Percentiles rank a stretch among this genome's conserved stretches.
These are phyloP conservation scores for Stachybotrys chartarum DNA, from an alignment of 2,329 filamentous ascomycete genomes.

Conservation along the genomic window DNA sequence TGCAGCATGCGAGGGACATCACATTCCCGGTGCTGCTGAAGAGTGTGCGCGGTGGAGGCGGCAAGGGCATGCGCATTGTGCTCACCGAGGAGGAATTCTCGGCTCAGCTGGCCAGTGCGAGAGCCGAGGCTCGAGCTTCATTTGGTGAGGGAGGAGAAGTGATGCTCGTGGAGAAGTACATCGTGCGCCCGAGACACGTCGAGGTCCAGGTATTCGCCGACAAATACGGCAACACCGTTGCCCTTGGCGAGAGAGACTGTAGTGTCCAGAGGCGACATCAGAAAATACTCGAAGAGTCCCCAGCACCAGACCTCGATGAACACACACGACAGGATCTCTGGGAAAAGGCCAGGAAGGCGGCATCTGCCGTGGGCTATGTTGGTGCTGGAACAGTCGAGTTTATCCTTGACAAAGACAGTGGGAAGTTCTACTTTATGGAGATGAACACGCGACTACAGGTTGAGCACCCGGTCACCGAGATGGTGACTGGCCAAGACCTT, in stretches of 20 bases:
- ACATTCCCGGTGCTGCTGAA: constrained; percentile 69
- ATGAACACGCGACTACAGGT: constrained; percentile 89
- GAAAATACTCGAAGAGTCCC: constrained; percentile 86
- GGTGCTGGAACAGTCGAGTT: constrained; percentile 88
- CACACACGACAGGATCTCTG: constrained; percentile 54
- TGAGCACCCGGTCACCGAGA: constrained; percentile 84
- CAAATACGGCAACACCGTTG: constrained; percentile 67
- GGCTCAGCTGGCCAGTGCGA: constrained; percentile 62
- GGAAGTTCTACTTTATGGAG: constrained; percentile 76
- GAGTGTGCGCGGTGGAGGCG: constrained; percentile 72
- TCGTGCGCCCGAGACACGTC: constrained; percentile 72
- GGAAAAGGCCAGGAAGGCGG: constrained; percentile 58
- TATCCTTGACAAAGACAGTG: constrained; percentile 76
- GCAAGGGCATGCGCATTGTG: constrained; percentile 79
- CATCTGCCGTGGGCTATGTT: constrained; percentile 76
- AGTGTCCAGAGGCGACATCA: constrained; percentile 82
- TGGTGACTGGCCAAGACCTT: constrained; percentile 64
- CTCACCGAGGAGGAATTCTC: constrained; percentile 60
- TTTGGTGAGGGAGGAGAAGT: constrained; percentile 76
- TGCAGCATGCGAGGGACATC: constrained; percentile 64
- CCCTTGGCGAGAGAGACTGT: constrained; percentile 84
- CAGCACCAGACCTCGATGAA: constrained; percentile 61
- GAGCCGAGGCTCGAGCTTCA: constrained; percentile 67
- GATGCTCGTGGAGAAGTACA: constrained; percentile 80
- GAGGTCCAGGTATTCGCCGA: constrained; percentile 91